Percentiles rank a stretch among this genome's conserved stretches.
Conservation (phyloP, 352 stramenopile genomes). For the Globisporangium sylvaticum region DNA sequence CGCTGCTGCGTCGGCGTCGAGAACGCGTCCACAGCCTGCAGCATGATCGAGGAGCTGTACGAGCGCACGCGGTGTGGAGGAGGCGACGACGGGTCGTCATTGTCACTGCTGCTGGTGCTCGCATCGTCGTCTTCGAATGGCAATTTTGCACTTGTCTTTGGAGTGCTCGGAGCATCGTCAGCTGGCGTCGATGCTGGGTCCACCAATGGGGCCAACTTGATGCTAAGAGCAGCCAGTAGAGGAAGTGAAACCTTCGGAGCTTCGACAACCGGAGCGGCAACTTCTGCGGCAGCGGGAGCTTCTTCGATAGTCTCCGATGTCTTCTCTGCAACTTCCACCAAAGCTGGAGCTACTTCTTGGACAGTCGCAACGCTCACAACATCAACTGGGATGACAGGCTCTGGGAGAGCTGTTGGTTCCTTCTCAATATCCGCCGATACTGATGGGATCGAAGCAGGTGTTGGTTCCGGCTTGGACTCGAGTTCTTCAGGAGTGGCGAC, state of each 20-base stretch:
- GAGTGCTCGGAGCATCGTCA: background rate
- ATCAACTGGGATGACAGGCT: background rate
- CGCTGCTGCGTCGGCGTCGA: slow-evolving; percentile 12
- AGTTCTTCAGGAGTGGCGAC: background rate
- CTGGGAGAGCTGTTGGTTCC: background rate
- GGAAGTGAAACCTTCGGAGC: background rate
- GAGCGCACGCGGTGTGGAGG: slow-evolving; percentile 11
- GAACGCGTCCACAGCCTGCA: slow-evolving; percentile 12
- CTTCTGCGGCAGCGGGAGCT: background rate
- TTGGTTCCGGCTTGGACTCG: background rate
- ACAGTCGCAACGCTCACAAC: background rate
- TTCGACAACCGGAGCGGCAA: background rate
- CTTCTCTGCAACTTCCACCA: background rate
- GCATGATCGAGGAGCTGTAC: slow-evolving; percentile 12
- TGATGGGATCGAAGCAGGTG: background rate
- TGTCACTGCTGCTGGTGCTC: background rate
- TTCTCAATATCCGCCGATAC: background rate
- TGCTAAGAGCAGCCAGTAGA: background rate
- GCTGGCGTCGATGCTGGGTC: background rate
- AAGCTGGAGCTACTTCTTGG: background rate
- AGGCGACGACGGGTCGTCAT: background rate
- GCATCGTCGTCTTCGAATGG: background rate
- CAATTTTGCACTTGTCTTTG: background rate
- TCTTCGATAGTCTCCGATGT: background rate
- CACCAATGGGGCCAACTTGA: background rate